These are phyloP conservation scores for Blakeslea trispora DNA, from an alignment of 371 early-diverging fungal genomes.

Conservation along the genomic window DNA sequence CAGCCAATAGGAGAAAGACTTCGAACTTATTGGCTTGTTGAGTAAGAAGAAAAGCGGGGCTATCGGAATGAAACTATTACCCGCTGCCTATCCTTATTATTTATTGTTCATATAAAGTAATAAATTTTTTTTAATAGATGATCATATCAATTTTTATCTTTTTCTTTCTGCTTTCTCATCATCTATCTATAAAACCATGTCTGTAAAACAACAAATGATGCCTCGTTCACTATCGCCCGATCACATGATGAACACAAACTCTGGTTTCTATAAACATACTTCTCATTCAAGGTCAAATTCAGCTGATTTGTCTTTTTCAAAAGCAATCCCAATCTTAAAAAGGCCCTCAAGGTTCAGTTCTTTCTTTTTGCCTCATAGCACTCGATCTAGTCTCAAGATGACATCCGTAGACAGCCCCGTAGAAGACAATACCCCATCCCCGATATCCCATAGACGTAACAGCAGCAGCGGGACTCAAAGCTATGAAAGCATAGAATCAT, in stretches of 20 bases:
- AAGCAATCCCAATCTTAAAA: conserved; percentile 10
- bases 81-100: background rate
- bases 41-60: background rate
- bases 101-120: background rate
- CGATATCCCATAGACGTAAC: background rate
- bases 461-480: conserved; percentile 9
- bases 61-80: background rate
- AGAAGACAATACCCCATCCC: background rate
- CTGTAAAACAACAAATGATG: background rate
- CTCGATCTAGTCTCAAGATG: conserved; percentile 11
- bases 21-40: background rate
- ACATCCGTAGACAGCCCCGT: background rate
- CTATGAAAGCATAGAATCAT: conserved; percentile 7
- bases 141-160: background rate
- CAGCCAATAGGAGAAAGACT: background rate
- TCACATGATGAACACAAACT: background rate
- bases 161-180: background rate
- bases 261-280: background rate
- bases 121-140: too few relatives aligned
- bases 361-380: conserved; percentile 10
- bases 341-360: conserved; percentile 14
- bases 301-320: background rate
- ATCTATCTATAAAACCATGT: background rate
- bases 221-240: background rate
- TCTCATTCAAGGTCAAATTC: background rate